Evolutionary conservation across 345 rosid species (phyloP), one percentile per base, ranked within the genome.

Genomic region (Pelargonium nanum): DNA sequence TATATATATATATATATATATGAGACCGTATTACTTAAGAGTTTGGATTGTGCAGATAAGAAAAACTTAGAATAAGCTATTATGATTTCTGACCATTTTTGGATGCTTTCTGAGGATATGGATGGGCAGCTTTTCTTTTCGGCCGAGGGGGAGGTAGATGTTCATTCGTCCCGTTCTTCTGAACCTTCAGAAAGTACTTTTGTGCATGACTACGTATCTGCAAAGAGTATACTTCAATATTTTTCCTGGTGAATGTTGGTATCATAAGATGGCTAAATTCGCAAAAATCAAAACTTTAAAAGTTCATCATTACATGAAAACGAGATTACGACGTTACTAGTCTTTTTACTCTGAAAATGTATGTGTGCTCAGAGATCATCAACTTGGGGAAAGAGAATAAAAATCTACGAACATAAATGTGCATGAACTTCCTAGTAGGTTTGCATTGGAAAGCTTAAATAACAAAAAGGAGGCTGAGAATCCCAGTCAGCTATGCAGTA

Each of bases 201-300:
- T 89, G 96, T 58, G 94, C 96, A 77, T 89, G 96, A 72, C 96
- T 84, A 59, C 96, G 81, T 57, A 89, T 89, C 96, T 86, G 85
- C 60, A 40, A 40, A 0, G 2, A 40, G 48, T 40, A 55, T 57
- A 59, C 23, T 9, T 44, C 12, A 55, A 45, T 10, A 53, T 19
- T 17, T 21, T 26, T 16, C 24, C 20, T 45, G 12, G 56, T 19
- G 25, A 20, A 22, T 59, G 45, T 24, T 59, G 12, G 13, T 15
- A 44, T 59, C 24, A n/a, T 17, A 59, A 59, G 62, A 40, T 40
- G 15, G 48, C 48, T 40, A 40, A 40, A 40, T 0, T 40, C 48
- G 15, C 48, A 40, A 17, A 40, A 40, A 40, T 17, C 1, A 40
- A 40, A 30, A 30, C n/a, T n/a, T n/a, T n/a, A 28, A 40, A 40